These are phyloP conservation scores for Pseudoneurospora amorphoporcata DNA, from an alignment of 495 filamentous ascomycete genomes.

Conservation along the genomic window DNA sequence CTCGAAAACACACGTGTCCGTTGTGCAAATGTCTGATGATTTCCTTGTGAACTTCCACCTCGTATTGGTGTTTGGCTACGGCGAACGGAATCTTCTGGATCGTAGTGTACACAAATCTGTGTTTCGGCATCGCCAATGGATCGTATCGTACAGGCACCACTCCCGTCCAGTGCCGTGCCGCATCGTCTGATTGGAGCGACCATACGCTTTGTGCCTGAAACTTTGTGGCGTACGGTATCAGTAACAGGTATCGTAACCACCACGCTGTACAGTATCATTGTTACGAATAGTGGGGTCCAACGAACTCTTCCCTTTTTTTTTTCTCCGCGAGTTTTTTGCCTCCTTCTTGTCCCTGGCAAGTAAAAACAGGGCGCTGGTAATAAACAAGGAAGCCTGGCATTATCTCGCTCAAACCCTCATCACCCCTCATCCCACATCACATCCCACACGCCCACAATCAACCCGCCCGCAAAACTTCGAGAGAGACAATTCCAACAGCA, in stretches of 20 bases:
- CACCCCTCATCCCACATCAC: neutral
- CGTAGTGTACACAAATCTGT: neutral
- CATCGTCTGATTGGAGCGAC: neutral
- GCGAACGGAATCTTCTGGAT: neutral
- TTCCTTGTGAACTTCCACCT: neutral
- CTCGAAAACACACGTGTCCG: neutral
- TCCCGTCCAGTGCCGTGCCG: neutral
- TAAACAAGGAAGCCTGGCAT: neutral
- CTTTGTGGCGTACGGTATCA: neutral
- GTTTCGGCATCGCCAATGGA: neutral
- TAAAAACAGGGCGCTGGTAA: neutral
- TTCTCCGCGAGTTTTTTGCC: neutral
- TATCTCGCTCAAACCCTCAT: neutral
- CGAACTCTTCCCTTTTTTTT: neutral
- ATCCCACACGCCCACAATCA: neutral
- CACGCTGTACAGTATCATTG: neutral
- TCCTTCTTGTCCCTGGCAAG: neutral
- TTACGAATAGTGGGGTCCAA: neutral
- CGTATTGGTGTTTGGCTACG: neutral
- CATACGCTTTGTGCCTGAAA: neutral
- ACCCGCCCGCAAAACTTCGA: neutral
- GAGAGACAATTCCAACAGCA: neutral
- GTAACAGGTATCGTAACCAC: neutral
- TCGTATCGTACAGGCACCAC: neutral
- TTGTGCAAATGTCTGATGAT: neutral